Evolutionary conservation across 2,329 filamentous ascomycete species (phyloP).

Genomic region (Hypoxylon sp.): DNA sequence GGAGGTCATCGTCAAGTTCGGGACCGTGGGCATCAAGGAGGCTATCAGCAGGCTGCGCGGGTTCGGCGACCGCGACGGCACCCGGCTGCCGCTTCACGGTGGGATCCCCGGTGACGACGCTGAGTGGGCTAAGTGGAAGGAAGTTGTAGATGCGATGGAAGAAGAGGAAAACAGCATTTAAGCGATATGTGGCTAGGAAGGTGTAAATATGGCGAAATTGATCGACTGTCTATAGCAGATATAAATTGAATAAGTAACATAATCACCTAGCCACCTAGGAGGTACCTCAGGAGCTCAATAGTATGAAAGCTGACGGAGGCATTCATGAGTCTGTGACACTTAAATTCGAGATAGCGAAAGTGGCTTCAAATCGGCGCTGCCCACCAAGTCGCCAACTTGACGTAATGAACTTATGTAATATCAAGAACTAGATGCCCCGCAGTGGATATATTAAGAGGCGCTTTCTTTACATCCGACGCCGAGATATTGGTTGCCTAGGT

Average conservation of each 20-base stretch:
- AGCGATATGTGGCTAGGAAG: neutral
- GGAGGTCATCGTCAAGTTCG: conserved; percentile 66
- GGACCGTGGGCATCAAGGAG: conserved; percentile 72
- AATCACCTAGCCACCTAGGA: too few relatives aligned
- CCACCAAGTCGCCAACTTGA: neutral
- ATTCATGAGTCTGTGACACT: neutral
- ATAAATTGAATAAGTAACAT: too few relatives aligned
- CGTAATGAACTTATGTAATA: neutral
- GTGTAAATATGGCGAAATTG: neutral
- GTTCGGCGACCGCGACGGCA: conserved; percentile 66
- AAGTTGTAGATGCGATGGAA: conserved; percentile 52
- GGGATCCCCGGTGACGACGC: conserved; percentile 64
- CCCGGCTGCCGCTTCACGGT: conserved; percentile 64
- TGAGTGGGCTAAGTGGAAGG: conserved; percentile 65
- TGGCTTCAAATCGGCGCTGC: neutral
- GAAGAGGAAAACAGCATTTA: conserved; percentile 32
- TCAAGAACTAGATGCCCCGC: neutral
- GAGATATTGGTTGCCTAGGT: too few relatives aligned
- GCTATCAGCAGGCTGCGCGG: conserved; percentile 65
- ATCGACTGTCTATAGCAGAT: neutral
- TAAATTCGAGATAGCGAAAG: neutral
- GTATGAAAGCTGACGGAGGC: too few relatives aligned
- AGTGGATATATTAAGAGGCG: neutral
- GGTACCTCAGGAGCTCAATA: too few relatives aligned
- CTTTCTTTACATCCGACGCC: too few relatives aligned